Evolutionary conservation across 208 protist species (phyloP).

Genomic region (Trypanosoma rangeli): DNA sequence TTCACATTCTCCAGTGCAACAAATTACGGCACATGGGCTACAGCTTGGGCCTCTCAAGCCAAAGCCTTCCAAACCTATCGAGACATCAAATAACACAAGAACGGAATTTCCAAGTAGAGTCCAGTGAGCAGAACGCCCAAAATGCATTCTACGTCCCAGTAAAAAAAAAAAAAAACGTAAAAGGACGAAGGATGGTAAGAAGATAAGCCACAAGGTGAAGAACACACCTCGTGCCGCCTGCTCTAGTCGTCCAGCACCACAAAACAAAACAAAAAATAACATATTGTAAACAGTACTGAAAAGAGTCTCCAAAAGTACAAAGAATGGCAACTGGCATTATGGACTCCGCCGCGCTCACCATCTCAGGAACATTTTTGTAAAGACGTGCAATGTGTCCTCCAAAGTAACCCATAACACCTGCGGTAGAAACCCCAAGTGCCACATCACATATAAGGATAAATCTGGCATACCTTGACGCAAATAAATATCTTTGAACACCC

Average conservation of each 20-base stretch:
- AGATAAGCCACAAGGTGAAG: conserved; percentile 63
- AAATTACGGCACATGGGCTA: background rate
- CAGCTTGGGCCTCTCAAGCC: conserved; percentile 33
- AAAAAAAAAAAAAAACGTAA: conserved; percentile 45
- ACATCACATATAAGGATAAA: conserved; percentile 60
- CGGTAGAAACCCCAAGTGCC: conserved; percentile 35
- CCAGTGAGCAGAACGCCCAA: conserved; percentile 52
- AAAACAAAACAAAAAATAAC: too few species aligned
- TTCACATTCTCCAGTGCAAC: background rate
- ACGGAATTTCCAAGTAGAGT: conserved; percentile 54
- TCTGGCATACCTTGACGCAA: conserved; percentile 49
- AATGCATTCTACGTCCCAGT: conserved; percentile 50
- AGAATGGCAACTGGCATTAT: conserved; percentile 60
- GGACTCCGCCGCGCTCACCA: conserved; percentile 34
- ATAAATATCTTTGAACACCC: conserved; percentile 35
- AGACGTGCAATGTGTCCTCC: conserved; percentile 51
- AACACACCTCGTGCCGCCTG: conserved; percentile 55
- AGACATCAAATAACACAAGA: conserved; percentile 46
- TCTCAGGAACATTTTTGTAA: conserved; percentile 40
- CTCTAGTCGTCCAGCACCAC: conserved; percentile 48
- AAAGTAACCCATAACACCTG: conserved; percentile 44
- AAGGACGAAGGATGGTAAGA: conserved; percentile 51
- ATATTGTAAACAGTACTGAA: conserved; percentile 70
- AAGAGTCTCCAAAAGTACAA: conserved; percentile 54
- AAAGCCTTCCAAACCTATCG: conserved; percentile 59